Evolutionary conservation across 805 yeast species (phyloP).

Genomic region (Vanderwaltozyma tropicalis): DNA sequence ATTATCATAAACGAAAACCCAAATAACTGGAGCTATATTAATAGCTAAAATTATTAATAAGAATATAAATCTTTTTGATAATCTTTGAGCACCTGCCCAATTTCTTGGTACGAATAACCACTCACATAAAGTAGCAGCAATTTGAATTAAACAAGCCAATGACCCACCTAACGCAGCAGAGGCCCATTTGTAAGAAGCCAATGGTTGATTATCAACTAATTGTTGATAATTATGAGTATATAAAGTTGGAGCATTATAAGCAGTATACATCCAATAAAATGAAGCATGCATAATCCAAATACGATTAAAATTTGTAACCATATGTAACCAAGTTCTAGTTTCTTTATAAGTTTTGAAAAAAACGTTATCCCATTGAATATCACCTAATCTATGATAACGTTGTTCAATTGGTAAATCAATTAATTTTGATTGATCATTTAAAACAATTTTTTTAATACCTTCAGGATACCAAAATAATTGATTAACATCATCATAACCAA

Average conservation of each 20-base stretch:
- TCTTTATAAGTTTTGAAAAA: constrained; percentile 95
- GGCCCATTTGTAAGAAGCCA: constrained; percentile 86
- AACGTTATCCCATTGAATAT: constrained; percentile 81
- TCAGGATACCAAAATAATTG: constrained; percentile 99
- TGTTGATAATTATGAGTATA: constrained; percentile 84
- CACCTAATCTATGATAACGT: constrained; percentile 79
- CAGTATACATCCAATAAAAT: constrained; percentile 87
- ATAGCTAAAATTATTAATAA: constrained; percentile 51
- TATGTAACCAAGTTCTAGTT: constrained; percentile 93
- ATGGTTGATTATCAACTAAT: constrained; percentile 71
- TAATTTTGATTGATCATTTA: constrained; percentile 84
- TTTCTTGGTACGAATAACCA: constrained; percentile 95
- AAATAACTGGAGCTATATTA: constrained; percentile 79
- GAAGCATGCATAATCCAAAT: constrained; percentile 91
- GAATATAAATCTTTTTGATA: constrained; percentile 75
- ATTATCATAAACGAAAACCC: constrained; percentile 73
- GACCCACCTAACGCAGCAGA: constrained; percentile 87
- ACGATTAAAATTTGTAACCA: constrained; percentile 91
- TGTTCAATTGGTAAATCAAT: constrained; percentile 84
- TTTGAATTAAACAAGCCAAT: constrained; percentile 71
- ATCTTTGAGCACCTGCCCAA: constrained; percentile 99
- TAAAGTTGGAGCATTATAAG: constrained; percentile 83
- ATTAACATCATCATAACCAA: constrained; percentile 96
- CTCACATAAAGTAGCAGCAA: constrained; percentile 80
- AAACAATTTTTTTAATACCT: constrained; percentile 85